Base-by-base conservation (phyloP, 1,284 basidiomycete genomes). In the Irpex lacteus region DNA sequence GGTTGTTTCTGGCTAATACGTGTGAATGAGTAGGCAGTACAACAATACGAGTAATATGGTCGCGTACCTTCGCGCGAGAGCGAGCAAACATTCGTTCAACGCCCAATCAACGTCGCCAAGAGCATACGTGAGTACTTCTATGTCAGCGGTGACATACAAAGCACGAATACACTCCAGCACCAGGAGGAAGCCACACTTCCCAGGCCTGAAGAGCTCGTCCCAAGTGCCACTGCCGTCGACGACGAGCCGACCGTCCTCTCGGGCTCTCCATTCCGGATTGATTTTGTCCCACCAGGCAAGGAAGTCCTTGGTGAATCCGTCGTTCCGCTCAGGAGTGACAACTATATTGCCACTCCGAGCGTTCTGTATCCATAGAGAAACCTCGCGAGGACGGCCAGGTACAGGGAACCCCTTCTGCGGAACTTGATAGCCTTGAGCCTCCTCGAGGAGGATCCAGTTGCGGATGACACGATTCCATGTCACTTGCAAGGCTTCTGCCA, bases 201-300 rank as follows among this genome's bases (percentile, higher is more conserved):
- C 61, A 4, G 37, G 40, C 15, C n/a, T 34, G 40, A 40, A 59
- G 18, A 63, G 11, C 5, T 56, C 38, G 4, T 21, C 26, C 54
- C 54, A 57, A 34, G 58, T 56, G 37, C 61, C 61, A 4, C 6
- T 37, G 4, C 61, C 61, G 34, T 56, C 57, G 49, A 49, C 19
- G n/a, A 50, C 21, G 21, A 59, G 40, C 6, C 40, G n/a, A 2
- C 44, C 61, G 6, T 34, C 47, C 13, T 13, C 3, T 18, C 56
- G 40, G 13, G 5, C 40, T 4, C 61, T 55, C 61, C 61, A 63
- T 3, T 37, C 34, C 7, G 61, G 61, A 37, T 63, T 63, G 11
- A 63, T 3, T 4, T 5, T 21, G 19, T 63, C 47, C 61, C 61
- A 63, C 61, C 61, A 63, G 5, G 8, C 36, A 19, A 32, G 21